Conservation (phyloP, 805 yeast genomes). For the Blastobotrys chiropterorum region DNA sequence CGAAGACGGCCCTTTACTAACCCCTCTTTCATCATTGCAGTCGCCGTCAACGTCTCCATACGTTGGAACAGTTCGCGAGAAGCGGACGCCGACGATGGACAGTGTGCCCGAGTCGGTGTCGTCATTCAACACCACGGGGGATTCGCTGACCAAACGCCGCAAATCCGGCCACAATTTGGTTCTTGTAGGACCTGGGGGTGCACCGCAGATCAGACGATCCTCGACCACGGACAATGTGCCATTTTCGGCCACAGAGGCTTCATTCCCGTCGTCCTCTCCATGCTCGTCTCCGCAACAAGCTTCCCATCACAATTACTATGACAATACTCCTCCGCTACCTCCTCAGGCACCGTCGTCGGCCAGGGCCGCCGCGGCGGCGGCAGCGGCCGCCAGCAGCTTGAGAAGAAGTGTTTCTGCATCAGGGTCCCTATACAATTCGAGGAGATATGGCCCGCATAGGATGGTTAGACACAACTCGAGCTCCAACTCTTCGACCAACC, state of each 20-base stretch:
- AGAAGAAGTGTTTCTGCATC: neutral
- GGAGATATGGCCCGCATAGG: neutral
- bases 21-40: slow-evolving; percentile 11
- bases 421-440: neutral
- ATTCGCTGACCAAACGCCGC: neutral
- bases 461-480: neutral
- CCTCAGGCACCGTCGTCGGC: neutral
- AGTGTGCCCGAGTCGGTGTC: neutral
- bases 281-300: neutral
- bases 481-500: neutral
- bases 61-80: neutral
- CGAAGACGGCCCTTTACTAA: slow-evolving; percentile 5
- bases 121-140: neutral
- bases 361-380: neutral
- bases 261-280: neutral
- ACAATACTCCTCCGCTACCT: neutral
- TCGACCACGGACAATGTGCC: neutral
- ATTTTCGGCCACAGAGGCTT: neutral
- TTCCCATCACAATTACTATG: neutral
- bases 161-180: neutral
- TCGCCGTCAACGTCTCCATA: slow-evolving; percentile 6
- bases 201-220: neutral
- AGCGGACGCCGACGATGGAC: neutral
- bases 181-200: neutral
- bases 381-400: neutral